Conservation (phyloP, 2,329 filamentous ascomycete genomes). For the Fusarium mangiferae region DNA sequence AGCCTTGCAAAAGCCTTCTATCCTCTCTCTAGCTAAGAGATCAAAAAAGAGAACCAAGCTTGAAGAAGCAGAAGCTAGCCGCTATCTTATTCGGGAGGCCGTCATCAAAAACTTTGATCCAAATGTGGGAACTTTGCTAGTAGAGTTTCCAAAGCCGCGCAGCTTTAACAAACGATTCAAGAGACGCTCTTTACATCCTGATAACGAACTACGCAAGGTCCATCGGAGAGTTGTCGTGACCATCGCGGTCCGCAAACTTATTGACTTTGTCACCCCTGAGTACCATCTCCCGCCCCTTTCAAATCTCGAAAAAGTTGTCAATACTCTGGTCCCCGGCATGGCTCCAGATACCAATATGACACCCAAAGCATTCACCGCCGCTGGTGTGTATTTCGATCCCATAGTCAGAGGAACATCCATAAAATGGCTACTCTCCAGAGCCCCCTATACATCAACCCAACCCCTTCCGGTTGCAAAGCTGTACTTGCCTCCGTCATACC, state of each 20-base stretch:
- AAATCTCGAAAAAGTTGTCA: constrained; percentile 58
- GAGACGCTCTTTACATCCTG: constrained; percentile 38
- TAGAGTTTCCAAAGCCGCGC: constrained; percentile 53
- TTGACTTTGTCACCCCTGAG: constrained; percentile 63
- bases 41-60: constrained; percentile 56
- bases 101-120: constrained; percentile 60
- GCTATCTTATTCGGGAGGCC: constrained; percentile 61
- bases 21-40: constrained; percentile 69
- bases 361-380: constrained; percentile 55
- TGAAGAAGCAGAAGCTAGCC: constrained; percentile 63
- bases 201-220: constrained; percentile 42
- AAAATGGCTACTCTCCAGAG: constrained; percentile 59
- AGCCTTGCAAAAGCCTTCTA: constrained; percentile 72
- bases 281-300: constrained; percentile 53
- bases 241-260: constrained; percentile 58
- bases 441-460: constrained; percentile 56
- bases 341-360: constrained; percentile 22
- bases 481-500: constrained; percentile 35
- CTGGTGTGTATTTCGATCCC: constrained; percentile 53
- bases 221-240: constrained; percentile 58
- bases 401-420: constrained; percentile 29
- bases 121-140: constrained; percentile 59
- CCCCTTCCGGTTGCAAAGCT: constrained; percentile 46
- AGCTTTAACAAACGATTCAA: constrained; percentile 29
- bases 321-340: constrained; percentile 61